These are phyloP conservation scores for Pseudomassariella vexata DNA, from an alignment of 2,329 filamentous ascomycete genomes.

Conservation along the genomic window DNA sequence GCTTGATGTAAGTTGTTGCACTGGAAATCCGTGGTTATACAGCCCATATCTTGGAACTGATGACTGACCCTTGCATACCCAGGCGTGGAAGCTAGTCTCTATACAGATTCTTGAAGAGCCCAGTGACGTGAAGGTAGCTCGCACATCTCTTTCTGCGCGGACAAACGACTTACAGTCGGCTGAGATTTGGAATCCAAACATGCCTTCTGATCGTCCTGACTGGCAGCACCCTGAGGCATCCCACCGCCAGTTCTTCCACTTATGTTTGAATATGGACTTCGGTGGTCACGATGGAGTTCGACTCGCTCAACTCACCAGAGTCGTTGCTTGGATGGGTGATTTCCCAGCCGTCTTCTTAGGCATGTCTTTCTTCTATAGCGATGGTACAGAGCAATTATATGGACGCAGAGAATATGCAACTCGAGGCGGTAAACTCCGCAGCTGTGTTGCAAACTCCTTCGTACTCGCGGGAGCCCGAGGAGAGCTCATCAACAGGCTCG, in stretches of 20 bases:
- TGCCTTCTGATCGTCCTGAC: constrained; percentile 5
- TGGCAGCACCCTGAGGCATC: constrained; percentile 5
- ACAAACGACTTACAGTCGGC: not conserved
- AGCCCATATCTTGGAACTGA: too few relatives aligned
- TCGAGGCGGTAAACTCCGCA: constrained; percentile 1
- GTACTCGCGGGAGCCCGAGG: constrained; percentile 11
- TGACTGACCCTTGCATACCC: too few relatives aligned
- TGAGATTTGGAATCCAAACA: constrained; percentile 13
- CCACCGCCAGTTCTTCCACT: constrained; percentile 9
- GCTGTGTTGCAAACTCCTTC: constrained; percentile 10
- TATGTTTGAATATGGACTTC: constrained; percentile 15
- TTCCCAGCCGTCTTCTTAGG: constrained; percentile 12
- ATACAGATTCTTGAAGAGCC: constrained; percentile 8
- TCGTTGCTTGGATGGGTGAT: constrained; percentile 10
- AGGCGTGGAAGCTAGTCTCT: constrained; percentile 14
- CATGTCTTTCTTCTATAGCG: constrained; percentile 12
- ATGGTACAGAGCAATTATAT: constrained; percentile 13
- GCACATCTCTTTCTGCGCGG: too few relatives aligned
- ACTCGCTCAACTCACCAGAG: constrained; percentile 6
- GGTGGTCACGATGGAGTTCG: constrained; percentile 10
- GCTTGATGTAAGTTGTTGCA: constrained; percentile 10
- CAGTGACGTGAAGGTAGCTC: too few relatives aligned
- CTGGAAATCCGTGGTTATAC: too few relatives aligned
- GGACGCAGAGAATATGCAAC: constrained; percentile 8
- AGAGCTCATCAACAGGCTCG: constrained; percentile 10